Evolutionary conservation across 2,329 filamentous ascomycete species (phyloP).

Genomic region (Scolecobasidium constrictum): DNA sequence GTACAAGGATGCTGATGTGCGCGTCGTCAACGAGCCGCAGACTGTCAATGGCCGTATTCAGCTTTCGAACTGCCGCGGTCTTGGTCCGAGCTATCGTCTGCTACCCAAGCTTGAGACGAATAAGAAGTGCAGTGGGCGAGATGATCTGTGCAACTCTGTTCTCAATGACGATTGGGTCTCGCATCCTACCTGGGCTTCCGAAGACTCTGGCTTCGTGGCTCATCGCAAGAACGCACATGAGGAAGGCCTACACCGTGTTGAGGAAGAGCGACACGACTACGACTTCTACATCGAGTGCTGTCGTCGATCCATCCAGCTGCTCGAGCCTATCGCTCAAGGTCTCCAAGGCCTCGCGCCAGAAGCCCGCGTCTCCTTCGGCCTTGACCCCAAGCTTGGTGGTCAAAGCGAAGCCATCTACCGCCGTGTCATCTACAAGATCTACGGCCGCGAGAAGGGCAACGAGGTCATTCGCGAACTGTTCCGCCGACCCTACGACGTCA

Average conservation of each 20-base stretch:
- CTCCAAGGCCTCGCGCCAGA: constrained; percentile 47
- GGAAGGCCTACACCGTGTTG: constrained; percentile 87
- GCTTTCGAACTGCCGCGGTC: constrained; percentile 87
- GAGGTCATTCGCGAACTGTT: constrained; percentile 85
- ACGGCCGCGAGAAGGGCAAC: constrained; percentile 71
- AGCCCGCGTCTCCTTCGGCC: constrained; percentile 63
- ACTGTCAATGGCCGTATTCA: constrained; percentile 75
- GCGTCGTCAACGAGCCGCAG: constrained; percentile 67
- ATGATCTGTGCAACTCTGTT: constrained; percentile 86
- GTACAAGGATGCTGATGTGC: constrained; percentile 47
- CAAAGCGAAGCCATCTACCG: constrained; percentile 96
- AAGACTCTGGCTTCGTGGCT: constrained; percentile 94
- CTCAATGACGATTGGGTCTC: constrained; percentile 98
- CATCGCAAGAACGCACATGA: constrained; percentile 95
- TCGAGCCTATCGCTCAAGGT: constrained; percentile 81
- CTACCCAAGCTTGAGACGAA: constrained; percentile 84
- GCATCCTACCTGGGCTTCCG: constrained; percentile 96
- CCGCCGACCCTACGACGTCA: constrained; percentile 68
- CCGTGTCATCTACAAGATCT: constrained; percentile 94
- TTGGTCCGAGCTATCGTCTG: constrained; percentile 89
- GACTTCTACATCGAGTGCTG: constrained; percentile 97
- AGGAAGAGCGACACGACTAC: constrained; percentile 97
- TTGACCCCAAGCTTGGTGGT: constrained; percentile 76
- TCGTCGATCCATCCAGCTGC: constrained; percentile 85
- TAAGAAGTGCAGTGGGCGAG: constrained; percentile 85